Base-by-base conservation (phyloP, 257 asterid species). In the Petrea volubilis region DNA sequence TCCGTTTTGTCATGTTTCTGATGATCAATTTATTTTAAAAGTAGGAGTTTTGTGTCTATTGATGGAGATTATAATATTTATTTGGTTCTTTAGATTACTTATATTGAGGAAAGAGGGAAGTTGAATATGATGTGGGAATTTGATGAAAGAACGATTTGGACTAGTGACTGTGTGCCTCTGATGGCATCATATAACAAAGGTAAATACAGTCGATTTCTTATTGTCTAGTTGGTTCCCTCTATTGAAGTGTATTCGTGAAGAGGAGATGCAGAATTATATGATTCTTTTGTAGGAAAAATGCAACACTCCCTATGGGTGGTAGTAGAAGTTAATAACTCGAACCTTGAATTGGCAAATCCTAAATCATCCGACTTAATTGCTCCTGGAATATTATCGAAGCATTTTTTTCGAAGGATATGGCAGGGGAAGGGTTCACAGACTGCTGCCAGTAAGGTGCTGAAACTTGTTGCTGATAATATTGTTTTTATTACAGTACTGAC, bases 91-190 rank as follows among this genome's bases (percentile, higher is more conserved):
- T 78, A 93, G 97, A 69, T 84, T 64, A 83, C 85, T 76, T 90
- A 86, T 84, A 79, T 81, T 24, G 96, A 86, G 84, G 97, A 94
- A 85, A 87, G 96, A 80, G 97, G 97, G 67, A 91, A 87, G 79
- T 73, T 78, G 52, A 87, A 78, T 70, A 56, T 84, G 71, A 87
- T 91, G 82, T 84, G 83, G 77, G 97, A 91, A 82, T 89, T 89
- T 67, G 99, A 94, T 75, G 99, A 94, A 80, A 82, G 76, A 77
- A 91, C 96, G 21, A 86, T 94, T 56, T 94, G 99, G 99, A 94
- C 97, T 5, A 85, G 96, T 75, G 89, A 94, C 18, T 64, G 71
- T 72, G 77, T 89, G 75, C 96, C 97, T 76, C 63, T 91, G 78
- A 87, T 91, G 93, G 97, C 71, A 14, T 87, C 99, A 67, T 84